Percentiles rank a stretch among this genome's conserved stretches.
Conservation (phyloP, 2,329 filamentous ascomycete species). For the Colletotrichum camelliae region DNA sequence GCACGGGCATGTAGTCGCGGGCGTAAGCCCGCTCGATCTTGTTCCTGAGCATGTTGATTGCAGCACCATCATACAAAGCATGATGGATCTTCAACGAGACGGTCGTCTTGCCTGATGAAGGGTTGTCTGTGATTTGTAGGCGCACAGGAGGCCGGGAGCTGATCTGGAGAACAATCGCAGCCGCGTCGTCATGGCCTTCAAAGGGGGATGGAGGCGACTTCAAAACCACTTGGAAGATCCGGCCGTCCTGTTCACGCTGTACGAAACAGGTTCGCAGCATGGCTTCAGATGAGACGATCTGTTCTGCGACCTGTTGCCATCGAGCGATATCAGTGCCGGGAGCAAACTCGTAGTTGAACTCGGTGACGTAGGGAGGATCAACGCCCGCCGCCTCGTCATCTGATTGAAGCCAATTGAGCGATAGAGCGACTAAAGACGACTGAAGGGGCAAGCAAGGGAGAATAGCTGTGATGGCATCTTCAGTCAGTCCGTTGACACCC, state of each 20-base stretch:
- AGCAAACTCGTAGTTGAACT: neutral
- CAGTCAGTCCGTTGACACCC: neutral
- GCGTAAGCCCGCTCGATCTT: neutral
- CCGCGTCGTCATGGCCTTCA: neutral
- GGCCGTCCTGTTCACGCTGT: neutral
- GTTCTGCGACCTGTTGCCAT: neutral
- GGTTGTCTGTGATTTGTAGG: neutral
- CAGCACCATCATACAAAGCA: neutral
- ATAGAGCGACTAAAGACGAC: neutral
- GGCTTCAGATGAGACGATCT: neutral
- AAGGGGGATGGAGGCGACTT: neutral
- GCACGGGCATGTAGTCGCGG: neutral
- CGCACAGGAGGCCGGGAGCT: neutral
- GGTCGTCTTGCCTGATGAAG: neutral
- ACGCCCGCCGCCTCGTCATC: neutral
- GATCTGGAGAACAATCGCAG: neutral
- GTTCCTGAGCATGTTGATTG: neutral
- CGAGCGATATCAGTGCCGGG: neutral
- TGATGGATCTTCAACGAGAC: neutral
- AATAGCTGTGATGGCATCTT: neutral
- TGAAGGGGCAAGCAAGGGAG: neutral
- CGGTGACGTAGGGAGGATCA: neutral
- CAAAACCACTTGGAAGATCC: neutral
- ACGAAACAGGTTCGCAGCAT: neutral
- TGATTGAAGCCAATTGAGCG: neutral